phyloP scores from a whole-genome alignment of 2,329 filamentous ascomycete species.

The Nothopassalora personata region DNA sequence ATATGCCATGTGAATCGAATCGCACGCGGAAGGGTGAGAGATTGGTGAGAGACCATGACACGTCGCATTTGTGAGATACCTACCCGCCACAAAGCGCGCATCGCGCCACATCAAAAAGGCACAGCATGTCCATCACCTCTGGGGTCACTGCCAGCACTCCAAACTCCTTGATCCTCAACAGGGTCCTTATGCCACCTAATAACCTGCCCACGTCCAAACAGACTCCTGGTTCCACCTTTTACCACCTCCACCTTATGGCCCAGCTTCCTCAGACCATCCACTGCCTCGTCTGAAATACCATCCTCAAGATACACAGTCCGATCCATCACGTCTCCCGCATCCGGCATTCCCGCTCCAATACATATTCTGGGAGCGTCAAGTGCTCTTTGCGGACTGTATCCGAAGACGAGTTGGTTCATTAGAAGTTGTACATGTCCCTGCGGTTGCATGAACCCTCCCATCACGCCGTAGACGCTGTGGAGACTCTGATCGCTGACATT shows the following conservation, averaged over 20 bases:
- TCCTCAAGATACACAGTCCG: slow-evolving; percentile 74
- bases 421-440: slow-evolving; percentile 94
- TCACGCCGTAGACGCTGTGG: slow-evolving; percentile 86
- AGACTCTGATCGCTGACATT: slow-evolving; percentile 67
- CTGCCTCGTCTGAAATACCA: slow-evolving; percentile 64
- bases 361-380: slow-evolving; percentile 89
- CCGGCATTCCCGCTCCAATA: slow-evolving; percentile 68
- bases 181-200: slow-evolving; percentile 69
- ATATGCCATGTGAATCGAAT: no score
- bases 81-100: no score
- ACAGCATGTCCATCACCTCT: slow-evolving; percentile 75
- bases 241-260: slow-evolving; percentile 71
- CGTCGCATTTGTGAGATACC: no score
- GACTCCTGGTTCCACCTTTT: slow-evolving; percentile 56
- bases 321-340: slow-evolving; percentile 53
- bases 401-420: slow-evolving; percentile 80
- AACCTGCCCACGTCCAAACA: slow-evolving; percentile 84
- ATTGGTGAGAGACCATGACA: no score
- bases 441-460: slow-evolving; percentile 98
- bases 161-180: slow-evolving; percentile 63
- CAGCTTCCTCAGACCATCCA: slow-evolving; percentile 60
- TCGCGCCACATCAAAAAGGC: slow-evolving; percentile 30
- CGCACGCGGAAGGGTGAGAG: no score
- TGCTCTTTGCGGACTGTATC: slow-evolving; percentile 76
- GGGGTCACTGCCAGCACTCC: slow-evolving; percentile 83